phyloP scores from a whole-genome alignment of 352 stramenopile genomes.

The Globisporangium canariense region DNA sequence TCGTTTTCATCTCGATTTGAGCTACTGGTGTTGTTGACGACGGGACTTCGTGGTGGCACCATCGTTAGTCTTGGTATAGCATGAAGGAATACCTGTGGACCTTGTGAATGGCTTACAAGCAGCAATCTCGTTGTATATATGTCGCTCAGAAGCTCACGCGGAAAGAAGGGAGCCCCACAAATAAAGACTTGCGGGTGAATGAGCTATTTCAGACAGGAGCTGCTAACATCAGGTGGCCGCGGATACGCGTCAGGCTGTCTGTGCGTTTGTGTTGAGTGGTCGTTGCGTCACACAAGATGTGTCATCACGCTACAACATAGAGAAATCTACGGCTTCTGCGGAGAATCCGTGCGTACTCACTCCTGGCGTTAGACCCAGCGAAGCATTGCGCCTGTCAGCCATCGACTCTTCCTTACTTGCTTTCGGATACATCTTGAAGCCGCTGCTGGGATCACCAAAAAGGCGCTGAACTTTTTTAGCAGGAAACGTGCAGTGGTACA shows the following conservation, averaged over 20 bases:
- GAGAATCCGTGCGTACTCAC: no score
- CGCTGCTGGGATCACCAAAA: no score
- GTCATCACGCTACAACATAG: no score
- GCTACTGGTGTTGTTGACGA: neutral
- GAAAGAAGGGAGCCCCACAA: neutral
- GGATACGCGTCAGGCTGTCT: no score
- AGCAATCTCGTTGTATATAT: neutral
- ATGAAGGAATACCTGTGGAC: neutral
- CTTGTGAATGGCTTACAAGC: neutral
- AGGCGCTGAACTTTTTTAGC: neutral
- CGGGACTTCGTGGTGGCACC: neutral
- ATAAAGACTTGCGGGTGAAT: neutral
- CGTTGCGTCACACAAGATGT: no score
- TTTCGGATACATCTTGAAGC: no score
- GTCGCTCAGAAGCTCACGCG: neutral
- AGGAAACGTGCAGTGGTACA: neutral
- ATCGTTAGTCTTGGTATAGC: neutral
- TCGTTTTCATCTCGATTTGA: constrained; percentile 13
- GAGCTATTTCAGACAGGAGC: no score
- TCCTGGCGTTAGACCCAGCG: no score
- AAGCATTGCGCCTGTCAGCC: neutral
- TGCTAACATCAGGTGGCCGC: no score
- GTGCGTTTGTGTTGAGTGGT: no score
- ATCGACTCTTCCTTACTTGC: neutral
- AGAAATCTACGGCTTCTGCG: no score